Evolutionary conservation across 768 basidiomycete genomes (phyloP).

Genomic region (Russula brevipes): DNA sequence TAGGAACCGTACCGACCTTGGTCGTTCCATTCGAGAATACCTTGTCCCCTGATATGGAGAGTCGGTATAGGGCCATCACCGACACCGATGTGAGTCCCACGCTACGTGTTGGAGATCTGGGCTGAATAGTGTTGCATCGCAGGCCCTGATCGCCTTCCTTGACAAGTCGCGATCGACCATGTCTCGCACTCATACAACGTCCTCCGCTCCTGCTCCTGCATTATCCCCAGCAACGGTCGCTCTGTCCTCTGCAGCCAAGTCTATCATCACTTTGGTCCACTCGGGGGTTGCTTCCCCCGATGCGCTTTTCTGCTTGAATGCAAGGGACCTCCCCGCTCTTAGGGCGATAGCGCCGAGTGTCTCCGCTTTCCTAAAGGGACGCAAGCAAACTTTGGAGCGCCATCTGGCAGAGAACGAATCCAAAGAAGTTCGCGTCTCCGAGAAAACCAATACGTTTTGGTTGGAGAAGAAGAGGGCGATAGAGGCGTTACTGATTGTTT

Average conservation of each 20-base stretch:
- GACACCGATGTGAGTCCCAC: slow-evolving; percentile 55
- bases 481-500: slow-evolving; percentile 42
- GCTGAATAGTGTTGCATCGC: slow-evolving; percentile 15
- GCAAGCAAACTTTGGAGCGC: slow-evolving; percentile 44
- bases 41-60: slow-evolving; percentile 61
- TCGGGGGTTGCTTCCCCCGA: slow-evolving; percentile 59
- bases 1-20: slow-evolving; percentile 76
- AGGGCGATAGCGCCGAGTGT: slow-evolving; percentile 41
- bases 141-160: slow-evolving; percentile 76
- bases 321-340: slow-evolving; percentile 51
- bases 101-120: not conserved
- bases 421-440: slow-evolving; percentile 48
- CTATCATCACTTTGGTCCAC: slow-evolving; percentile 54
- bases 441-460: slow-evolving; percentile 62
- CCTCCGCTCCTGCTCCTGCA: slow-evolving; percentile 65
- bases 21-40: slow-evolving; percentile 81
- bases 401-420: slow-evolving; percentile 50
- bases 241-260: slow-evolving; percentile 44
- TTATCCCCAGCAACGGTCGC: slow-evolving; percentile 78
- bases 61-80: slow-evolving; percentile 73
- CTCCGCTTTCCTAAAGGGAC: slow-evolving; percentile 41
- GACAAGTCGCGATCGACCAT: slow-evolving; percentile 72
- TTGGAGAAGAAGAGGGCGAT: slow-evolving; percentile 45
- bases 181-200: slow-evolving; percentile 66
- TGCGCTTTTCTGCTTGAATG: slow-evolving; percentile 53